Conservation (phyloP, 176 grass and related monocot species). For the Oryza meridionalis region DNA sequence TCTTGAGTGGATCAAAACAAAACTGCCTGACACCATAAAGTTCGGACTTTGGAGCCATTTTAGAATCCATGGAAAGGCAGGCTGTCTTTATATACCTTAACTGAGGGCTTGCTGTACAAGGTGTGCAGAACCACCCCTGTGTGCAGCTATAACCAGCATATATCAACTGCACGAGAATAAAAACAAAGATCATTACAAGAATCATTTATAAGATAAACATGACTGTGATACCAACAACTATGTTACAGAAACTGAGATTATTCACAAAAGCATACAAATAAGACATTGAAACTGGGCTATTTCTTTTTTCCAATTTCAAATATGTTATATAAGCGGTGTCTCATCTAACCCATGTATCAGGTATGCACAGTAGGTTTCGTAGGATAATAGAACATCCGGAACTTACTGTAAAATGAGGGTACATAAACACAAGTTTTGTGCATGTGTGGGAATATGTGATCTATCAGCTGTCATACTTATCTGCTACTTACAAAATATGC, state of each 20-base stretch:
- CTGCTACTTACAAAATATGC: background rate
- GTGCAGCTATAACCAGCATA: constrained; percentile 93
- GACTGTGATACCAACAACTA: constrained; percentile 8
- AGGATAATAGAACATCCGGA: constrained; percentile 9
- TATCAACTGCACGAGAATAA: constrained; percentile 70
- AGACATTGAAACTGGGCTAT: background rate
- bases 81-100: constrained; percentile 59
- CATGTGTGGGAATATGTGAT: background rate
- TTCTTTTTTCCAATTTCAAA: background rate
- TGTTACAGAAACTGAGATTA: constrained; percentile 29
- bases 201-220: constrained; percentile 14
- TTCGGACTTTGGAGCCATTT: background rate
- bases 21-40: constrained; percentile 24
- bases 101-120: constrained; percentile 75
- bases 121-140: constrained; percentile 97
- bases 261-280: background rate
- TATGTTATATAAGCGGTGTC: background rate
- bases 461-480: constrained; percentile 21
- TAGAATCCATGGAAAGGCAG: constrained; percentile 29
- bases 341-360: constrained; percentile 26
- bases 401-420: background rate
- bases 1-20: background rate
- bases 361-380: background rate
- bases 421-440: background rate
- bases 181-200: constrained; percentile 7